A percentile compares a stretch with the other conserved stretches of the same genome.
These are phyloP conservation scores for Firmiana major DNA, from an alignment of 345 rosid genomes.

Conservation along the genomic window DNA sequence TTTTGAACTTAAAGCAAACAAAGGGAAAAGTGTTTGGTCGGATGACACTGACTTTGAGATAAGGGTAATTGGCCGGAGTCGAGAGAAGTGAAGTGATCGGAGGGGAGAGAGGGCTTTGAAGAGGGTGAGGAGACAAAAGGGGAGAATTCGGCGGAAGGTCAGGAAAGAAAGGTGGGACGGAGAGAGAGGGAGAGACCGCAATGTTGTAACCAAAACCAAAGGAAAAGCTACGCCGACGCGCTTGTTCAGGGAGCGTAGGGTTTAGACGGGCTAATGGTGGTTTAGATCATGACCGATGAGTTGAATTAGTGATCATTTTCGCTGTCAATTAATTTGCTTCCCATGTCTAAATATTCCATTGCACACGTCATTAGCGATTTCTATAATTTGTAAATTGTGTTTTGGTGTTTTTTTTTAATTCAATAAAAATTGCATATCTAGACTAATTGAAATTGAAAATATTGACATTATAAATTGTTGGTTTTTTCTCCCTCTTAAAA, in stretches of 20 bases:
- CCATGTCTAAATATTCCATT: background rate
- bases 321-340: no score
- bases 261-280: no score
- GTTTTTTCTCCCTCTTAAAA: no score
- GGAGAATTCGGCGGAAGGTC: background rate
- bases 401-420: no score
- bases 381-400: background rate
- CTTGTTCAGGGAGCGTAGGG: background rate
- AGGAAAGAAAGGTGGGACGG: background rate
- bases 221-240: background rate
- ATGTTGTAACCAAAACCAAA: conserved; percentile 1
- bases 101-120: background rate
- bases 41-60: background rate
- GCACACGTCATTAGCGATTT: background rate
- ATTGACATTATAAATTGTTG: no score
- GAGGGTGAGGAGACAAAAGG: background rate
- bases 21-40: background rate
- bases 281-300: background rate
- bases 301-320: background rate
- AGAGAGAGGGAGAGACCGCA: conserved; percentile 8
- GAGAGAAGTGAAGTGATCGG: background rate
- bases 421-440: background rate
- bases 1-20: background rate
- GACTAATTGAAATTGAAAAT: no score
- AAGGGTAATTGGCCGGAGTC: background rate